phyloP scores from a whole-genome alignment of 1,284 basidiomycete genomes.

The Rhodotorula sp. region DNA sequence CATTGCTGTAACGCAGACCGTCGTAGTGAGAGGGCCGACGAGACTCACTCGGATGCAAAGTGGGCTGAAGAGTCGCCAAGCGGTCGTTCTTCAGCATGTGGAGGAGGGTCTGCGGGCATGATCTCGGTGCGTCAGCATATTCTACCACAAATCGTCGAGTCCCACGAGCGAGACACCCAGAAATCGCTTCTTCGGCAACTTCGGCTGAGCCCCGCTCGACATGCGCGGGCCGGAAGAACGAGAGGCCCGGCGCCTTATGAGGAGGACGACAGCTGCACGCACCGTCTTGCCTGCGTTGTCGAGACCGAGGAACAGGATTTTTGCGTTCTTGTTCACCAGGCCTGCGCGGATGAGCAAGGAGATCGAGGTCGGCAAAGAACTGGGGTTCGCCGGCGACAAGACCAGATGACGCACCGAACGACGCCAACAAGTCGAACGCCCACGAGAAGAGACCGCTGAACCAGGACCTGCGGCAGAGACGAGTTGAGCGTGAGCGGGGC shows the following conservation, averaged over 20 bases:
- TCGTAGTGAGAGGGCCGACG: not conserved
- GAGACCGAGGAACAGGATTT: conserved; percentile 98
- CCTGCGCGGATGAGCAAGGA: not conserved
- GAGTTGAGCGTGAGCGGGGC: not conserved
- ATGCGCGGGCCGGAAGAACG: not conserved
- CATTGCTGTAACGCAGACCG: not conserved
- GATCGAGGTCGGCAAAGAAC: not conserved
- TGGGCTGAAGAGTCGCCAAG: conserved; percentile 95
- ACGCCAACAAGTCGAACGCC: not conserved
- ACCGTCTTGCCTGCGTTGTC: conserved; percentile 94
- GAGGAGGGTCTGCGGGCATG: conserved; percentile 71
- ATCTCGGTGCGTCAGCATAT: not conserved
- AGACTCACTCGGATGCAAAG: conserved; percentile 91
- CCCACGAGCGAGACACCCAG: not conserved
- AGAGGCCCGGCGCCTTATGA: not conserved
- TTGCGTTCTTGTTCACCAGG: conserved; percentile 66
- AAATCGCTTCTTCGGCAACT: not conserved
- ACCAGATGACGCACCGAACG: not conserved
- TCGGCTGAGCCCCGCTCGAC: not conserved
- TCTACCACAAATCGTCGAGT: not conserved
- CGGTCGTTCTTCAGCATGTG: conserved; percentile 99
- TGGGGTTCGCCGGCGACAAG: not conserved
- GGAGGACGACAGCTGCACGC: conserved; percentile 45
- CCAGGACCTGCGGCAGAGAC: conserved; percentile 1
- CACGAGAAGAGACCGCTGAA: too few relatives aligned